A percentile compares a stretch with the other conserved stretches of the same genome.
phyloP scores from a whole-genome alignment of 176 grass and related monocot genomes.

The Dactylis glomerata region DNA sequence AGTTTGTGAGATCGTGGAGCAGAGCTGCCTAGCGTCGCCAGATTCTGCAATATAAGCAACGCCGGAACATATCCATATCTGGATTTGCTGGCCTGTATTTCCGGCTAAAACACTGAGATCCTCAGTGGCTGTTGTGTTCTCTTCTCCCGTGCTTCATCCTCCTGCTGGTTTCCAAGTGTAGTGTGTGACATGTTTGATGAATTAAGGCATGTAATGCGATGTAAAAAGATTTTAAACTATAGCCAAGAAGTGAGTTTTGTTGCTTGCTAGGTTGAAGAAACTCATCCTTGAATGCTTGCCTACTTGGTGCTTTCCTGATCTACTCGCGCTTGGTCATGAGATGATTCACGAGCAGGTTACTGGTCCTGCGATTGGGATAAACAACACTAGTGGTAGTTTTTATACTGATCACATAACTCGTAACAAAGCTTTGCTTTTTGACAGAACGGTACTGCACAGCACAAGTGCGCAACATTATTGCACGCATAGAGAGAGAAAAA shows the following conservation, averaged over 20 bases:
- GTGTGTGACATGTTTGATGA: conserved; percentile 16
- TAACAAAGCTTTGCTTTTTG: not conserved
- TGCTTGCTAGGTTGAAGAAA: conserved; percentile 19
- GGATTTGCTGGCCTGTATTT: conserved; percentile 23
- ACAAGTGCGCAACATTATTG: conserved; percentile 11
- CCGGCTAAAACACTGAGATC: conserved; percentile 14
- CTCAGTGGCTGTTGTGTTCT: not conserved
- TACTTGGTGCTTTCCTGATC: not conserved
- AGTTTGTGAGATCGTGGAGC: conserved; percentile 80
- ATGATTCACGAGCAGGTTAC: not conserved
- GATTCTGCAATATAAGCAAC: conserved; percentile 38
- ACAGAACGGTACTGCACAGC: not conserved
- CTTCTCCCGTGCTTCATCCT: conserved; percentile 28
- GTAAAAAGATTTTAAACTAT: conserved; percentile 25
- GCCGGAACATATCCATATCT: conserved; percentile 27
- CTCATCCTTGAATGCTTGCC: not conserved
- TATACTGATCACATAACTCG: not conserved
- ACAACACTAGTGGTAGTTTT: not conserved
- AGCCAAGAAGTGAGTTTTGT: conserved; percentile 16
- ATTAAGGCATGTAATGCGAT: conserved; percentile 2
- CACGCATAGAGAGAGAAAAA: not conserved
- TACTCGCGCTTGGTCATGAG: not conserved
- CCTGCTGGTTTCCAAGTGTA: not conserved
- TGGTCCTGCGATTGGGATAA: not conserved
- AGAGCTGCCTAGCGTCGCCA: conserved; percentile 65